phyloP scores from a whole-genome alignment of 2,329 filamentous ascomycete genomes.

The Phialocephala sp. region DNA sequence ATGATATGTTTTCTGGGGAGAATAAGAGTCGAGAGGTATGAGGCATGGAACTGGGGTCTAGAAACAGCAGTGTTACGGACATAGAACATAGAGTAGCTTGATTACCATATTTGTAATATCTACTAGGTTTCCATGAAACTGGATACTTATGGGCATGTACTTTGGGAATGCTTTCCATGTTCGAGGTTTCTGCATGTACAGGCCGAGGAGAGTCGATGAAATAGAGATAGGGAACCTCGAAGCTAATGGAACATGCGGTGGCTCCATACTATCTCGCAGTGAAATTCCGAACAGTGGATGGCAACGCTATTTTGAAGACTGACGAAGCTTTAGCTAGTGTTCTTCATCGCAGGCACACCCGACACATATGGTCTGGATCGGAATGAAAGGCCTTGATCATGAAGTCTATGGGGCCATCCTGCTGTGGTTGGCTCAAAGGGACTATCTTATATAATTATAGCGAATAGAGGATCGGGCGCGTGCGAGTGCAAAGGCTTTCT shows the following conservation, averaged over 20 bases:
- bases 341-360: background rate
- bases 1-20: too few relatives aligned
- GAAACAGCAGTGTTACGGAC: too few relatives aligned
- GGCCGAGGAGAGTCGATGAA: background rate
- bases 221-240: too few relatives aligned
- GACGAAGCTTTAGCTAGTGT: background rate
- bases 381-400: background rate
- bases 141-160: background rate
- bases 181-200: background rate
- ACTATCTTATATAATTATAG: too few relatives aligned
- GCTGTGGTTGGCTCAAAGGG: too few relatives aligned
- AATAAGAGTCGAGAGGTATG: too few relatives aligned
- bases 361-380: background rate
- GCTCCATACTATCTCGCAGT: background rate
- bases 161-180: background rate
- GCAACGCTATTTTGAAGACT: background rate
- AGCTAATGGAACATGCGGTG: background rate
- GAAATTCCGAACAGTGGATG: background rate
- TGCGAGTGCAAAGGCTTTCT: too few relatives aligned
- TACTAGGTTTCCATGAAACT: slow-evolving; percentile 60
- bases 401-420: background rate
- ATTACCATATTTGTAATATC: slow-evolving; percentile 52
- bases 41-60: too few relatives aligned
- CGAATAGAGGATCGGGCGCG: too few relatives aligned
- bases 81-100: too few relatives aligned